These are phyloP conservation scores for Pseudogymnoascus sp. DNA, from an alignment of 2,329 filamentous ascomycete genomes.

Conservation along the genomic window DNA sequence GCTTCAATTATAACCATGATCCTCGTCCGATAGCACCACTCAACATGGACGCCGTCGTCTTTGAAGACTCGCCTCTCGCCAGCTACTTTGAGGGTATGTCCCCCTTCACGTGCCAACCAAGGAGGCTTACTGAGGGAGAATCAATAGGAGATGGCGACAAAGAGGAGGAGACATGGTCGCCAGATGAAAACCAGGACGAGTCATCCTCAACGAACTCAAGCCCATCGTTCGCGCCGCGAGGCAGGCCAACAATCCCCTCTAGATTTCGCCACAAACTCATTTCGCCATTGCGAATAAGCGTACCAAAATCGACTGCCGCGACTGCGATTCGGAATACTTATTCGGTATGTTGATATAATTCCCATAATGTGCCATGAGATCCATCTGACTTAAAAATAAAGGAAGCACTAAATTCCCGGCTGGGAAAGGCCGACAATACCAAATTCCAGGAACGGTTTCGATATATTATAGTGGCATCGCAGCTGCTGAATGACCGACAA, in stretches of 20 bases:
- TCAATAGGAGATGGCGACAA: conserved; percentile 8
- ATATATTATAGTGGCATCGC: conserved; percentile 86
- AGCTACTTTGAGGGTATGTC: conserved; percentile 76
- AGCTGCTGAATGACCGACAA: conserved; percentile 67
- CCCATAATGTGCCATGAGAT: conserved; percentile 31
- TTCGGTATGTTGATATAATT: conserved; percentile 35
- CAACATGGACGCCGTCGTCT: conserved; percentile 77
- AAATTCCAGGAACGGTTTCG: conserved; percentile 88
- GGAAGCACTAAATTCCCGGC: conserved; percentile 61
- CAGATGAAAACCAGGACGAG: conserved; percentile 9
- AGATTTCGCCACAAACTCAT: conserved; percentile 44
- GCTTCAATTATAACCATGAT: conserved; percentile 5
- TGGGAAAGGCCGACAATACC: conserved; percentile 70
- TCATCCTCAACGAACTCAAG: conserved; percentile 20
- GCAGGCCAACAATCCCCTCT: conserved; percentile 44
- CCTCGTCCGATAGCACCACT: conserved; percentile 10
- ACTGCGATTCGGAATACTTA: conserved; percentile 41
- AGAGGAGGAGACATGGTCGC: conserved; percentile 6
- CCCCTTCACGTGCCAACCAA: conserved; percentile 13
- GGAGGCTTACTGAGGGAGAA: not conserved
- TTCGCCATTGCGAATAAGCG: conserved; percentile 36
- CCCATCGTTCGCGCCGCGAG: conserved; percentile 45
- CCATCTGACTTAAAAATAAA: conserved; percentile 26
- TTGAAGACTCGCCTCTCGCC: conserved; percentile 79
- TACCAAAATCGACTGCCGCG: conserved; percentile 33